phyloP scores from a whole-genome alignment of 139 green algal genomes.

The Picochlorum sp. region DNA sequence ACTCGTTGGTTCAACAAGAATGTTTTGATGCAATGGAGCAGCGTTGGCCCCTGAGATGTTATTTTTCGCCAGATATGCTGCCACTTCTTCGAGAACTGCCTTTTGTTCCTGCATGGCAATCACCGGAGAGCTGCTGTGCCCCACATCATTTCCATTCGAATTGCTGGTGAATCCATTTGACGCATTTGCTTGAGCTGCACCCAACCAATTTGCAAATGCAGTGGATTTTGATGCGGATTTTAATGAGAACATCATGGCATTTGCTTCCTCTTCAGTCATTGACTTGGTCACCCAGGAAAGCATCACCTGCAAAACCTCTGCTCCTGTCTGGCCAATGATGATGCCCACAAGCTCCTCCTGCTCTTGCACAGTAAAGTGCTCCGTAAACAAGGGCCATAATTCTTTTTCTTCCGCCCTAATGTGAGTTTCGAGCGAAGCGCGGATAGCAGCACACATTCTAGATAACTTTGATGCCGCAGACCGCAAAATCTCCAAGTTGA shows the following conservation, averaged over 20 bases:
- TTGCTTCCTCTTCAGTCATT: constrained; percentile 62
- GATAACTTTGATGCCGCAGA: constrained; percentile 41
- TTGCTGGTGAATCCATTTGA: not conserved
- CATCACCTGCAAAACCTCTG: constrained; percentile 90
- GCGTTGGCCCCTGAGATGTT: not conserved
- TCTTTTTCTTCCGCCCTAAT: constrained; percentile 82
- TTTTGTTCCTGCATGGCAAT: constrained; percentile 5
- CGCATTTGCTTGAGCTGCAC: constrained; percentile 23
- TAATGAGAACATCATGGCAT: constrained; percentile 71
- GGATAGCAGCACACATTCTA: constrained; percentile 71
- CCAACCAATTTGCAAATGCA: constrained; percentile 91
- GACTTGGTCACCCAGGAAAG: constrained; percentile 84
- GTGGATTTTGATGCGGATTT: constrained; percentile 80
- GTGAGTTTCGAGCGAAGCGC: constrained; percentile 75
- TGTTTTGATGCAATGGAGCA: not conserved
- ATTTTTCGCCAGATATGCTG: constrained; percentile 48
- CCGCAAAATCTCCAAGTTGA: constrained; percentile 19
- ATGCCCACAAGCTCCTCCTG: constrained; percentile 86
- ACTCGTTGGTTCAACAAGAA: constrained; percentile 11
- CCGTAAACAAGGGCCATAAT: constrained; percentile 94
- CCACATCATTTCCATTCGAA: not conserved
- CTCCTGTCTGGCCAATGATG: constrained; percentile 87
- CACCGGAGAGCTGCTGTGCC: not conserved
- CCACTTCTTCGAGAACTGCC: constrained; percentile 52
- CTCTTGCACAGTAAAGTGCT: constrained; percentile 81